phyloP scores from a whole-genome alignment of 2,329 filamentous ascomycete species.

The Scytalidium lignicola region DNA sequence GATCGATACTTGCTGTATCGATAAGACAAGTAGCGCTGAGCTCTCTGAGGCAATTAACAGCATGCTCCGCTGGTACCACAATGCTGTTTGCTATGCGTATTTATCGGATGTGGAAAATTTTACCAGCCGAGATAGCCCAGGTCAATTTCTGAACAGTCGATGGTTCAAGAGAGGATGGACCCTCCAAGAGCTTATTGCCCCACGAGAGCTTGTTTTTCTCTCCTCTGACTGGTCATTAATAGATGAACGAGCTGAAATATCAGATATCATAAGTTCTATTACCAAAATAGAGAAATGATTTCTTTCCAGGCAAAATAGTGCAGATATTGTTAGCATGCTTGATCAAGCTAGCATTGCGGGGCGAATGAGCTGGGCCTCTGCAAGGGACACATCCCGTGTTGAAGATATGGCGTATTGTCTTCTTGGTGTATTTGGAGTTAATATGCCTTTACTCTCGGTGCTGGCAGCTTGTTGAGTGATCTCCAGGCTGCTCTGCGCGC shows the following conservation, averaged over 20 bases:
- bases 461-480: no score
- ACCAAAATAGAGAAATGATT: constrained; percentile 1
- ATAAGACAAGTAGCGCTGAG: constrained; percentile 12
- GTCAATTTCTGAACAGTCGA: constrained; percentile 2
- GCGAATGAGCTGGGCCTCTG: background rate
- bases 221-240: constrained; percentile 1
- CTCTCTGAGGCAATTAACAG: constrained; percentile 12
- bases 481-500: no score
- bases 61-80: constrained; percentile 6
- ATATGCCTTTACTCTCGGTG: background rate
- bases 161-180: constrained; percentile 13
- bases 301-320: background rate
- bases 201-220: constrained; percentile 4
- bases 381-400: background rate
- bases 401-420: background rate
- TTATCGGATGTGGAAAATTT: background rate
- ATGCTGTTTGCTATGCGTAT: constrained; percentile 6
- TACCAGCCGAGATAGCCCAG: background rate
- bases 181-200: constrained; percentile 10
- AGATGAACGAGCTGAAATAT: background rate
- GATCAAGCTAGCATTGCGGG: background rate
- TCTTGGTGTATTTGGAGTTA: background rate
- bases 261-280: background rate
- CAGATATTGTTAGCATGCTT: background rate
- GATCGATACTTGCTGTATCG: constrained; percentile 13